Percentiles rank a stretch among this genome's conserved stretches.
Evolutionary conservation across 495 filamentous ascomycete genomes (phyloP).

Genomic region (Talaromyces trachyspermus): DNA sequence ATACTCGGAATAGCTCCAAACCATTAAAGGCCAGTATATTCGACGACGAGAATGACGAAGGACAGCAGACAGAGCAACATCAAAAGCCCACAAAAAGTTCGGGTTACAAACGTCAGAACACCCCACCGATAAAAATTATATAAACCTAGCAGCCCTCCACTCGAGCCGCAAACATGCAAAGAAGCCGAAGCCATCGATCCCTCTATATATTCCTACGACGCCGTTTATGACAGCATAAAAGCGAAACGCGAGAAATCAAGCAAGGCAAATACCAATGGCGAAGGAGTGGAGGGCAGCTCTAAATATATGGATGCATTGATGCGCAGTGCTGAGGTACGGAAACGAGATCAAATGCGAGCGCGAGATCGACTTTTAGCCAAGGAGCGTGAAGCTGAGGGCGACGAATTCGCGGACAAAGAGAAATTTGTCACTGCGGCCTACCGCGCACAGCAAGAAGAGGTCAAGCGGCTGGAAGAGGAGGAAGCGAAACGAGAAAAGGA

Average conservation of each 20-base stretch:
- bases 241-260: conserved; percentile 27
- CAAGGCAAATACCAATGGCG: conserved; percentile 9
- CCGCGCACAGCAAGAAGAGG: conserved; percentile 84
- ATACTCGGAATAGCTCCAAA: no score
- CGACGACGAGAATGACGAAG: conserved; percentile 31
- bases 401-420: conserved; percentile 91
- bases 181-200: conserved; percentile 42
- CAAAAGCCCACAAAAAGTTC: conserved; percentile 14
- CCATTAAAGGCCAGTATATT: conserved; percentile 32
- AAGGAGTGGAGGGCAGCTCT: conserved; percentile 27
- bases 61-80: conserved; percentile 12
- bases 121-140: conserved; percentile 24
- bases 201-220: conserved; percentile 51
- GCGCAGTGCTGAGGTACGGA: conserved; percentile 74
- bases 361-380: conserved; percentile 79
- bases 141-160: conserved; percentile 43
- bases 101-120: conserved; percentile 11
- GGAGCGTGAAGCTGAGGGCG: conserved; percentile 88
- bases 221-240: conserved; percentile 45
- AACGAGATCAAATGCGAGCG: conserved; percentile 80
- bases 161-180: conserved; percentile 41
- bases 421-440: conserved; percentile 96
- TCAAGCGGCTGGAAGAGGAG: conserved; percentile 69
- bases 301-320: conserved; percentile 81
- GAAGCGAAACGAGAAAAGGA: conserved; percentile 63